phyloP scores from a whole-genome alignment of 2,329 filamentous ascomycete genomes.

The Ophiostoma australiae region DNA sequence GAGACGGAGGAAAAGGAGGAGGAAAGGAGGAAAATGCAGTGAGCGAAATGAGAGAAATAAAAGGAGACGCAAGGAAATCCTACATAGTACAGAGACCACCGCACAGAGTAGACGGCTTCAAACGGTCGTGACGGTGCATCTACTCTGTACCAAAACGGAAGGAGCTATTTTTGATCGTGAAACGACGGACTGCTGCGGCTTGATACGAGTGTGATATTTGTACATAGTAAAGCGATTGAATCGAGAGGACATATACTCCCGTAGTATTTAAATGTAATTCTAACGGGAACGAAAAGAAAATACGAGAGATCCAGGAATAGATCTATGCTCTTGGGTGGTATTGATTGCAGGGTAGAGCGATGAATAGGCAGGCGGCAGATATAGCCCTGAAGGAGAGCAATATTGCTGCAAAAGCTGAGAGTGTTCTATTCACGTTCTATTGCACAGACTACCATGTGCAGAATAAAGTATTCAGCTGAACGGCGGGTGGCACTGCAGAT shows the following conservation, averaged over 20 bases:
- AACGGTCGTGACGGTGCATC: neutral
- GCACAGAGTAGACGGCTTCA: too few relatives aligned
- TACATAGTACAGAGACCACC: neutral
- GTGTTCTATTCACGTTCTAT: neutral
- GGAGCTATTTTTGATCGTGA: neutral
- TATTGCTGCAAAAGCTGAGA: neutral
- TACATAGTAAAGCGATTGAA: too few relatives aligned
- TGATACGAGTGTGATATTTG: neutral
- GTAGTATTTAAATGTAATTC: too few relatives aligned
- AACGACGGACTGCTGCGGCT: conserved; percentile 5
- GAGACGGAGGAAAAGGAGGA: neutral
- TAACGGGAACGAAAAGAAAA: neutral
- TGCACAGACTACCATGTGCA: too few relatives aligned
- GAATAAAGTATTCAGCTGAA: neutral
- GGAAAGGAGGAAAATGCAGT: neutral
- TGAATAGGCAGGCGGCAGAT: neutral
- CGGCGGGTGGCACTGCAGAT: neutral
- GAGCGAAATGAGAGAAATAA: neutral
- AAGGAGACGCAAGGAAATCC: neutral
- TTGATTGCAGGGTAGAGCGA: neutral
- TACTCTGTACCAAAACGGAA: neutral
- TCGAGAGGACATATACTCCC: too few relatives aligned
- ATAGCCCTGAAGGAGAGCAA: neutral
- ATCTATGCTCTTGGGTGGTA: neutral
- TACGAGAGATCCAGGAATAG: neutral